Percentiles rank a stretch among this genome's conserved stretches.
These are phyloP conservation scores for Quercus lobata DNA, from an alignment of 331 rosid genomes.

Conservation along the genomic window DNA sequence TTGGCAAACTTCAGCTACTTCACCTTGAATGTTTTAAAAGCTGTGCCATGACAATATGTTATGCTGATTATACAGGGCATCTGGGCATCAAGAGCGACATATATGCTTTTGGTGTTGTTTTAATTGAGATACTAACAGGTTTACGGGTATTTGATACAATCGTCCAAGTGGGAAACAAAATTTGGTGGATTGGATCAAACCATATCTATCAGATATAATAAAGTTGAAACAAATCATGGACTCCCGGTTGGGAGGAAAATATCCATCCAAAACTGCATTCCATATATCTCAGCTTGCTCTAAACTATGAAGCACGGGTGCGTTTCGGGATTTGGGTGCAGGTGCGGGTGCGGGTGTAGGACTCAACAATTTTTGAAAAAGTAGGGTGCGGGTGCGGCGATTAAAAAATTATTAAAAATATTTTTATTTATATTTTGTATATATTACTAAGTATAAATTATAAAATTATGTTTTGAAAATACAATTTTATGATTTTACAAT, in stretches of 20 bases:
- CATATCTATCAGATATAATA: conserved; percentile 53
- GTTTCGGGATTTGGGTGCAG: too few species aligned
- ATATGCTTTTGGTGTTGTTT: conserved; percentile 85
- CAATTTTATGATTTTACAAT: too few species aligned
- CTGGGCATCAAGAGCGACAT: conserved; percentile 79
- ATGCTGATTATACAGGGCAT: conserved; percentile 46
- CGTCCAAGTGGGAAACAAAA: conserved; percentile 64
- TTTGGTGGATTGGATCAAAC: conserved; percentile 78
- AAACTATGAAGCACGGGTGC: neutral
- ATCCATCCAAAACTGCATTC: conserved; percentile 78
- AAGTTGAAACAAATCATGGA: conserved; percentile 77
- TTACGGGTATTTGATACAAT: conserved; percentile 54
- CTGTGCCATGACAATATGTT: neutral
- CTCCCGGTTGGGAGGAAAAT: conserved; percentile 50
- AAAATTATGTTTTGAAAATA: too few species aligned
- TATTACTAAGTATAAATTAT: too few species aligned
- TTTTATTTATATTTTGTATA: too few species aligned
- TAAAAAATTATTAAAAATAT: too few species aligned
- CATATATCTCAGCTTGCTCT: conserved; percentile 56
- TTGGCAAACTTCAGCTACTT: neutral
- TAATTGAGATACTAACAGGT: conserved; percentile 76
- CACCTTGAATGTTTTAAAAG: neutral
- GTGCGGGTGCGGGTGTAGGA: too few species aligned
- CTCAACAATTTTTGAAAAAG: too few species aligned
- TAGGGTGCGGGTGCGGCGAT: too few species aligned